Percentiles rank a stretch among this genome's conserved stretches.
Evolutionary conservation across 1,139 yeast species (phyloP).

Genomic region (Candida anutae): DNA sequence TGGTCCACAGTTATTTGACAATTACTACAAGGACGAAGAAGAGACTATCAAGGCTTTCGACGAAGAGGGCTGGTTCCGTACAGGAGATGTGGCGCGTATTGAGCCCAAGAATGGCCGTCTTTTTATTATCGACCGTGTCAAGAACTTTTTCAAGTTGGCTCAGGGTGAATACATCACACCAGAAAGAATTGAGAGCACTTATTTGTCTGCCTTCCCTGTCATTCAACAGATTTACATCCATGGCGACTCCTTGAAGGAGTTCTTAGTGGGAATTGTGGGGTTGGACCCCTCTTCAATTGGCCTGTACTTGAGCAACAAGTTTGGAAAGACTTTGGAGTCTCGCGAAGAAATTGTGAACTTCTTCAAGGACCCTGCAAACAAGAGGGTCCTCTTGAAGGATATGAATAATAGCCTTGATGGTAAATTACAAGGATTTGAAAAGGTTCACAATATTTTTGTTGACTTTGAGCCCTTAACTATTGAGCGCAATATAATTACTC

Average conservation of each 20-base stretch:
- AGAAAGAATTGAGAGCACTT: slow-evolving; percentile 63
- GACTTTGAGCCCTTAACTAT: slow-evolving; percentile 61
- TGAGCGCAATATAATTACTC: slow-evolving; percentile 61
- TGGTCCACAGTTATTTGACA: slow-evolving; percentile 31
- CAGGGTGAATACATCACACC: slow-evolving; percentile 83
- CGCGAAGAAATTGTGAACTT: slow-evolving; percentile 22
- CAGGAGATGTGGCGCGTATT: slow-evolving; percentile 67
- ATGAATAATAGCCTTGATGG: slow-evolving; percentile 17
- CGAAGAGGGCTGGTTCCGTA: slow-evolving; percentile 49
- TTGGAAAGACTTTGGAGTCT: slow-evolving; percentile 2
- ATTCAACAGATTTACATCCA: slow-evolving; percentile 51
- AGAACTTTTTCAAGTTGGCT: slow-evolving; percentile 72
- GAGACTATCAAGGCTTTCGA: slow-evolving; percentile 26
- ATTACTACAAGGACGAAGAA: slow-evolving; percentile 31
- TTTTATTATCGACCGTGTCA: slow-evolving; percentile 63
- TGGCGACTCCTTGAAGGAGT: slow-evolving; percentile 9
- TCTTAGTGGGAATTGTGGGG: slow-evolving; percentile 39
- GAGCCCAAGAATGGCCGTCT: slow-evolving; percentile 37
- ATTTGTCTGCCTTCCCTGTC: slow-evolving; percentile 46
- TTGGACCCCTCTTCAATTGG: slow-evolving; percentile 22
- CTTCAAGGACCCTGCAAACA: slow-evolving; percentile 22
- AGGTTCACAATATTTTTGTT: slow-evolving; percentile 51
- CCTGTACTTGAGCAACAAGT: slow-evolving; percentile 8
- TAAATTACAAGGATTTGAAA: slow-evolving; percentile 47
- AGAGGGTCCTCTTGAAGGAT: slow-evolving; percentile 17